Percentiles rank a stretch among this genome's conserved stretches.
These are phyloP conservation scores for Russula emetica DNA, from an alignment of 768 basidiomycete genomes.

Conservation along the genomic window DNA sequence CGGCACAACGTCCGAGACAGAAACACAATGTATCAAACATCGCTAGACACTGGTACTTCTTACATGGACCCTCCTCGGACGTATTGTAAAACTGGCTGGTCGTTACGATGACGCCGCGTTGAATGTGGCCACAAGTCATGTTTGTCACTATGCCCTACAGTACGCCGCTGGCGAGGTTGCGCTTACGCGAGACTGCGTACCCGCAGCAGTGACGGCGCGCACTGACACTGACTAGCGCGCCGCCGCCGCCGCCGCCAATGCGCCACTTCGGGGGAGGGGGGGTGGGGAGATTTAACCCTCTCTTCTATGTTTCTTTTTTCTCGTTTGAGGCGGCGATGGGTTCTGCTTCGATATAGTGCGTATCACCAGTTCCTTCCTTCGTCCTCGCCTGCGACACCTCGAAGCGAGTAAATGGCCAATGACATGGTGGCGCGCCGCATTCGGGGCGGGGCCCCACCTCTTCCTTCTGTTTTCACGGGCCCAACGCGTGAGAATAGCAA, in stretches of 20 bases:
- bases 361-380: background rate
- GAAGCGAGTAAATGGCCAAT: no score
- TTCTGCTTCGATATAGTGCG: background rate
- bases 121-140: no score
- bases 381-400: background rate
- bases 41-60: no score
- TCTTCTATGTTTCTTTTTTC: background rate
- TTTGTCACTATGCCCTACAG: no score
- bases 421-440: background rate
- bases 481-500: background rate
- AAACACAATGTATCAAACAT: no score
- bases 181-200: background rate
- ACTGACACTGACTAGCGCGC: no score
- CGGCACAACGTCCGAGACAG: no score
- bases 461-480: background rate
- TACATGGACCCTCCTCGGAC: no score
- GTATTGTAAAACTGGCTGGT: no score
- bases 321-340: background rate
- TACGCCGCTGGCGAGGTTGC: no score
- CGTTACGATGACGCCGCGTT: no score
- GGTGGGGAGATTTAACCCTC: background rate
- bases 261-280: background rate
- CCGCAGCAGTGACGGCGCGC: background rate
- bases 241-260: no score
- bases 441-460: background rate